Conservation (phyloP, 2,329 filamentous ascomycete genomes). For the Hymenoscyphus scutula region DNA sequence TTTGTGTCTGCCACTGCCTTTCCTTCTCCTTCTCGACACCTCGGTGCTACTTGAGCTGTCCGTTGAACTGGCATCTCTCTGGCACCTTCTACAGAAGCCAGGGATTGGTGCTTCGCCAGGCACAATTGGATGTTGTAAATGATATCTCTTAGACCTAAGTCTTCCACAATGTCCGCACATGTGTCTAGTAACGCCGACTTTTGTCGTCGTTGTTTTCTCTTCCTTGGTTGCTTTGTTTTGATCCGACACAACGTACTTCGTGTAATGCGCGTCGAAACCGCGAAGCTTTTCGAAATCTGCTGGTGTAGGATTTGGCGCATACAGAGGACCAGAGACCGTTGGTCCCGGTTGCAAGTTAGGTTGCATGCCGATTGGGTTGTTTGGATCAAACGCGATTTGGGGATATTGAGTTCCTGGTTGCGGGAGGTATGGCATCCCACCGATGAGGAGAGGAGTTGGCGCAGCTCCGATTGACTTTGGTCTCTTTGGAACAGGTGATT, state of each 20-base stretch:
- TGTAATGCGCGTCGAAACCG: constrained; percentile 25
- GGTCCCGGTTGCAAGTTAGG: constrained; percentile 6
- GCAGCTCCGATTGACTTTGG: constrained; percentile 17
- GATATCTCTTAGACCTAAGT: constrained; percentile 42
- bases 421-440: constrained; percentile 19
- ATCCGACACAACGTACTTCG: constrained; percentile 3
- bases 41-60: constrained; percentile 11
- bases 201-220: constrained; percentile 34
- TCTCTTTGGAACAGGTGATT: constrained; percentile 20
- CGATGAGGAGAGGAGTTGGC: constrained; percentile 17
- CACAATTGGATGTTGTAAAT: constrained; percentile 37
- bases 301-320: constrained; percentile 17
- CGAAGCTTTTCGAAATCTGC: constrained; percentile 24
- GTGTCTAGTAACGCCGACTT: constrained; percentile 33
- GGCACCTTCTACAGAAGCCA: constrained; percentile 40
- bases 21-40: constrained; percentile 16
- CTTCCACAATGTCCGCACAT: constrained; percentile 46
- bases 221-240: background rate
- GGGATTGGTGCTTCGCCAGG: constrained; percentile 35
- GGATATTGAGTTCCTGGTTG: constrained; percentile 11
- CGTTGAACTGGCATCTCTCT: constrained; percentile 31
- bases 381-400: constrained; percentile 19
- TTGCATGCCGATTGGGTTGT: constrained; percentile 8
- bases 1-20: background rate
- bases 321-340: constrained; percentile 8